Evolutionary conservation across 225 moss, liverwort and hornwort genomes (phyloP).

Genomic region (Polytrichum formosum): DNA sequence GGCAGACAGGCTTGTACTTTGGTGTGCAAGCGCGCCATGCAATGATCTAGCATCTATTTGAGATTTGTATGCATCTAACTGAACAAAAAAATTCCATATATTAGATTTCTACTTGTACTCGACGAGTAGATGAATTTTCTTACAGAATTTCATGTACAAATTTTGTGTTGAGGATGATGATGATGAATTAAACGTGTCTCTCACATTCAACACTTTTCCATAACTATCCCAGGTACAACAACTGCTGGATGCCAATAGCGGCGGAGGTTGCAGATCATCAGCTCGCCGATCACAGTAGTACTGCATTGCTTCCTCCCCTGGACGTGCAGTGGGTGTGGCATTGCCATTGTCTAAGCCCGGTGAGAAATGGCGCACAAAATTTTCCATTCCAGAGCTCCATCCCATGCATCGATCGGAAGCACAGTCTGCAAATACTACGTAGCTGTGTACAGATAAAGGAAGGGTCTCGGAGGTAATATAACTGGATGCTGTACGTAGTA

Average conservation of each 20-base stretch:
- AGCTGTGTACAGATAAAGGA: too few species aligned
- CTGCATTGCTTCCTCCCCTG: slow-evolving; percentile 67
- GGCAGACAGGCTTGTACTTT: too few species aligned
- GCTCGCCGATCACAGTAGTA: too few species aligned
- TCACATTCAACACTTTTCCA: background rate
- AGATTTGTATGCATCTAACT: too few species aligned
- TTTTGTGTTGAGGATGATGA: background rate
- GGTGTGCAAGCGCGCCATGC: too few species aligned
- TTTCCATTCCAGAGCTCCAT: slow-evolving; percentile 9
- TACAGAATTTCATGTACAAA: background rate
- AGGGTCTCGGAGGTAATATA: too few species aligned
- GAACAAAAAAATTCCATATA: too few species aligned
- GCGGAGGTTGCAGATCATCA: slow-evolving; percentile 18
- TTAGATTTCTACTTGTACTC: too few species aligned
- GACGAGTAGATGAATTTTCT: background rate
- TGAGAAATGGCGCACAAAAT: slow-evolving; percentile 69
- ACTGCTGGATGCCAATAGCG: slow-evolving; percentile 85
- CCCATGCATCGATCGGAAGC: background rate
- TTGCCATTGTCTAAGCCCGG: slow-evolving; percentile 90
- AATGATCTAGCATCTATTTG: too few species aligned
- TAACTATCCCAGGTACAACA: slow-evolving; percentile 51
- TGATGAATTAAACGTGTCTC: too few species aligned
- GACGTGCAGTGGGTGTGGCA: slow-evolving; percentile 98
- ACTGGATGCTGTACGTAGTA: too few species aligned
- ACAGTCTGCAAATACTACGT: background rate